Conservation (phyloP, 2,329 filamentous ascomycete genomes). For the Orbilia oligospora region DNA sequence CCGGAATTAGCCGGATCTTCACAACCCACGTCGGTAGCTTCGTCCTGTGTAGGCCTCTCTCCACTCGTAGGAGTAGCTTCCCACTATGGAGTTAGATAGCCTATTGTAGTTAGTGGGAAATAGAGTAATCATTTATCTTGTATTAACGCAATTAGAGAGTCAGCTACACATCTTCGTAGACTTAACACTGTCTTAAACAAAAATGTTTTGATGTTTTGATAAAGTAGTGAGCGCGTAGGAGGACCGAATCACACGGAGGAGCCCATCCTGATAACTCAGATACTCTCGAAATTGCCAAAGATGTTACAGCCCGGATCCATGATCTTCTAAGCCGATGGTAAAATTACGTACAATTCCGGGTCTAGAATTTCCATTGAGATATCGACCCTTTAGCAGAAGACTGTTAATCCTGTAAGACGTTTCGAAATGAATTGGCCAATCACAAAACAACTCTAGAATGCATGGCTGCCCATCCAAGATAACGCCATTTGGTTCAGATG, state of each 20-base stretch:
- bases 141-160: too few species aligned
- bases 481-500: slow-evolving; percentile 4
- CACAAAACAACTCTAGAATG: not conserved
- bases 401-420: not conserved
- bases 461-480: not conserved
- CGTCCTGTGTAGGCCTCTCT: not conserved
- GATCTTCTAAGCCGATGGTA: not conserved
- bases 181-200: too few species aligned
- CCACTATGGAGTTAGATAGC: too few species aligned
- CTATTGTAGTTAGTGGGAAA: too few species aligned
- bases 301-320: not conserved
- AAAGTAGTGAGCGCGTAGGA: too few species aligned
- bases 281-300: not conserved
- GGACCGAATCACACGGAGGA: too few species aligned
- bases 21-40: not conserved
- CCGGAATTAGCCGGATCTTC: slow-evolving; percentile 14
- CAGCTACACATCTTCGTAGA: too few species aligned
- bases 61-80: too few species aligned
- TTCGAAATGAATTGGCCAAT: not conserved
- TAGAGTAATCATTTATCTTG: too few species aligned
- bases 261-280: too few species aligned
- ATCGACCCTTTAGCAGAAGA: not conserved
- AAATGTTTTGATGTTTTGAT: too few species aligned
- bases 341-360: not conserved
- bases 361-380: not conserved